phyloP scores from a whole-genome alignment of 2,329 filamentous ascomycete species.

The Paracamarosporium sp. region DNA sequence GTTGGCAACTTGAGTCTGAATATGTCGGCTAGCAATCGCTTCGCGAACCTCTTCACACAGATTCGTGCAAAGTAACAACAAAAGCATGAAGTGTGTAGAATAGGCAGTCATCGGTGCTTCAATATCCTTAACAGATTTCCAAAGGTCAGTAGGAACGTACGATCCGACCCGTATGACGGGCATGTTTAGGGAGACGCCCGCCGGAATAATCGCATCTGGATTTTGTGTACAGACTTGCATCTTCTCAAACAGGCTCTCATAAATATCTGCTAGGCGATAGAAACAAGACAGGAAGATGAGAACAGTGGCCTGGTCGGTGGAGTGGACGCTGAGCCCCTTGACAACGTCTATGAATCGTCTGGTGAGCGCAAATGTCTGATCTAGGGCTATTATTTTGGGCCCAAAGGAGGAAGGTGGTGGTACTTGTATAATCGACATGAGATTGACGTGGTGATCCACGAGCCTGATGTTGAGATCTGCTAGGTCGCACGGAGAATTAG shows the following conservation, averaged over 20 bases:
- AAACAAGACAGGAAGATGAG: conserved; percentile 5
- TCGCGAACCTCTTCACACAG: background rate
- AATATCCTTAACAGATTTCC: background rate
- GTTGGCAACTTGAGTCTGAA: background rate
- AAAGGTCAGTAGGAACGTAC: background rate
- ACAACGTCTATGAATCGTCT: background rate
- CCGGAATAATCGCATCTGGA: background rate
- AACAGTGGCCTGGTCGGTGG: conserved; percentile 5
- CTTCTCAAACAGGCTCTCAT: background rate
- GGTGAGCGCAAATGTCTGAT: conserved; percentile 12
- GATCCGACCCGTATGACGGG: conserved; percentile 1
- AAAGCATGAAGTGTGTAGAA: background rate
- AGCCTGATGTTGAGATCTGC: background rate
- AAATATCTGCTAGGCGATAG: conserved; percentile 2
- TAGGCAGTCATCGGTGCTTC: background rate
- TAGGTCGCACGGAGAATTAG: background rate
- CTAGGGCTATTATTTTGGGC: background rate
- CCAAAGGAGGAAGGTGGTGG: background rate
- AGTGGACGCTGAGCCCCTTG: background rate
- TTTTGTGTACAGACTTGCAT: conserved; percentile 1
- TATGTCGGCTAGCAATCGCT: background rate
- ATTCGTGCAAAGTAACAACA: background rate
- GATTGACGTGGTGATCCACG: background rate
- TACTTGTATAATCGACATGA: background rate
- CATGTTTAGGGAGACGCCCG: background rate